A percentile compares a stretch with the other conserved stretches of the same genome.
Conservation (phyloP, 1,139 yeast species). For the Lodderomyces elongisporus region DNA sequence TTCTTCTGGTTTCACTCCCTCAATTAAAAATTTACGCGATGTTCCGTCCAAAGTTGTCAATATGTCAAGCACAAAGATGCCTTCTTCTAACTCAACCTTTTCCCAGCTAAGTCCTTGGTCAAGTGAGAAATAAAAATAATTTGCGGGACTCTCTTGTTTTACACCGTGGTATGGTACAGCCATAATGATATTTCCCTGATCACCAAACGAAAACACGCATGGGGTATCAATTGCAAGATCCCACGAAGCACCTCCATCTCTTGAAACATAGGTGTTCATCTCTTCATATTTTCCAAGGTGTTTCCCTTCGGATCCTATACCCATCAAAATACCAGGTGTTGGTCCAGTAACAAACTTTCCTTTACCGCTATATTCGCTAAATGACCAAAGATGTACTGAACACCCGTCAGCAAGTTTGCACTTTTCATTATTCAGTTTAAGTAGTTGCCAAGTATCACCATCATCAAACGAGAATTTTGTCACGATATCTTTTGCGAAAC, state of each 20-base stretch:
- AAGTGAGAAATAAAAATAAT: constrained; percentile 52
- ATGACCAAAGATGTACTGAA: constrained; percentile 50
- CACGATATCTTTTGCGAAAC: constrained; percentile 14
- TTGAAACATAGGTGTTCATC: constrained; percentile 56
- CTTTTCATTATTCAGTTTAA: constrained; percentile 43
- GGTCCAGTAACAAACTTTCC: constrained; percentile 58
- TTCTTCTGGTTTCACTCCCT: constrained; percentile 29
- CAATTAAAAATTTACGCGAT: constrained; percentile 53
- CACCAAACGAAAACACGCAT: constrained; percentile 63
- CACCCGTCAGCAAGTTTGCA: constrained; percentile 47
- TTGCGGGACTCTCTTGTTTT: constrained; percentile 15
- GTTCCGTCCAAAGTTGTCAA: constrained; percentile 74
- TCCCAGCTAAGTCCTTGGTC: constrained; percentile 75
- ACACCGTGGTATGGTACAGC: constrained; percentile 46
- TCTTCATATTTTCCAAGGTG: constrained; percentile 20
- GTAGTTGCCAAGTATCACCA: constrained; percentile 57
- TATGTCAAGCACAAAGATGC: constrained; percentile 42
- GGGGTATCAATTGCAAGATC: constrained; percentile 50
- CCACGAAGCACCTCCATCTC: constrained; percentile 82
- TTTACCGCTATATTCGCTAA: constrained; percentile 49
- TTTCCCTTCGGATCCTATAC: constrained; percentile 51
- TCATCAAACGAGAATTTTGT: constrained; percentile 53
- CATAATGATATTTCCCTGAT: constrained; percentile 70
- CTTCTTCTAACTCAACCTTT: constrained; percentile 42
- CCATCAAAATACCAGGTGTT: constrained; percentile 69